Conservation (phyloP, 257 asterid genomes). For the Nicotiana paniculata region DNA sequence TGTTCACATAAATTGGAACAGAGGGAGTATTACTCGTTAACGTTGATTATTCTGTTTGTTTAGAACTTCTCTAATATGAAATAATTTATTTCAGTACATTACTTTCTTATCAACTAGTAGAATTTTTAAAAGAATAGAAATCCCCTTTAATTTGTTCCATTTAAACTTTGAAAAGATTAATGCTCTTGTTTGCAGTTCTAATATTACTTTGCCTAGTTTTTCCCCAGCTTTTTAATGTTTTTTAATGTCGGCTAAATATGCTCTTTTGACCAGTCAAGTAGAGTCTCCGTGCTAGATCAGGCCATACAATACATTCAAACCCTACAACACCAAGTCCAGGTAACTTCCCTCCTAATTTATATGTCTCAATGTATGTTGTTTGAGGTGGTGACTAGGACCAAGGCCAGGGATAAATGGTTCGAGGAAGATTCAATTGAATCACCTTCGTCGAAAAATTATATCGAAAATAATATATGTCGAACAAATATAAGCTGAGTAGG, state of each 20-base stretch:
- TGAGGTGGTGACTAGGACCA: background rate
- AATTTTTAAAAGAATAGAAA: background rate
- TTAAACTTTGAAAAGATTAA: background rate
- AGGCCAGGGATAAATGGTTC: background rate
- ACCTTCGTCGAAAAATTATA: too few relatives aligned
- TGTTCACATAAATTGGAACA: too few relatives aligned
- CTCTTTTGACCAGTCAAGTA: background rate
- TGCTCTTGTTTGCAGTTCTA: background rate
- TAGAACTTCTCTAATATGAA: background rate
- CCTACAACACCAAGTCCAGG: background rate
- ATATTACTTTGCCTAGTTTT: background rate
- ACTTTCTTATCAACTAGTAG: background rate
- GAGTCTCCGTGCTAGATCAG: background rate
- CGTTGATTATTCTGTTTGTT: background rate
- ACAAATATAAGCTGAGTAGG: background rate
- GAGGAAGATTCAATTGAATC: background rate
- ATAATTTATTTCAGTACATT: background rate
- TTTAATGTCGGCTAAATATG: background rate
- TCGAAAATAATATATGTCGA: background rate
- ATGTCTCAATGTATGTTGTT: background rate
- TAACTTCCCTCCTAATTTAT: background rate
- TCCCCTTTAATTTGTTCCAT: background rate
- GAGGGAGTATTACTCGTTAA: background rate
- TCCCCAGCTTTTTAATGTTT: background rate
- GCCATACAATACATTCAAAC: conserved; percentile 2